Conservation (phyloP, 1,284 basidiomycete species). For the Papiliotrema laurentii region DNA sequence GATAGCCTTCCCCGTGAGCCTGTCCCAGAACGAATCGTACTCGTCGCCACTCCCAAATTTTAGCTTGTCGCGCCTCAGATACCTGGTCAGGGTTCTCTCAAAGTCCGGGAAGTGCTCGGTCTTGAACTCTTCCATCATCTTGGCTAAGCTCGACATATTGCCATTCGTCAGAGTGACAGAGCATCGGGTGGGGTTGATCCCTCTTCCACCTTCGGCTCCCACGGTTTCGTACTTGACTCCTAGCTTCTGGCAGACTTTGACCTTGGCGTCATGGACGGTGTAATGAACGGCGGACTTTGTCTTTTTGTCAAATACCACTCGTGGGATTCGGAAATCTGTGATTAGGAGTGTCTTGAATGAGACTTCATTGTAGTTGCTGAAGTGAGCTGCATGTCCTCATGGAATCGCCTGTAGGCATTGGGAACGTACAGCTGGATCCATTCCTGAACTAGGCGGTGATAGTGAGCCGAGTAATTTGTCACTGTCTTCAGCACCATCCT, state of each 20-base stretch:
- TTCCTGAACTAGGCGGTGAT: neutral
- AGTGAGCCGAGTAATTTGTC: neutral
- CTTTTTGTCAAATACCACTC: no score
- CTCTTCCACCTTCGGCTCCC: neutral
- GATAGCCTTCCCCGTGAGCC: slow-evolving; percentile 2
- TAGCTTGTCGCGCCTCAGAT: neutral
- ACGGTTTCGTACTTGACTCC: neutral
- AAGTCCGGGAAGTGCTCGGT: neutral
- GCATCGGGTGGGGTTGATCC: neutral
- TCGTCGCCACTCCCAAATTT: neutral
- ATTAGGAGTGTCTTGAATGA: slow-evolving; percentile 32
- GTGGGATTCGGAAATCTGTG: slow-evolving; percentile 25
- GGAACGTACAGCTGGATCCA: slow-evolving; percentile 5
- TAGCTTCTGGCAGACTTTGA: slow-evolving; percentile 3
- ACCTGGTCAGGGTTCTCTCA: slow-evolving; percentile 1
- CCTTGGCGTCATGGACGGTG: slow-evolving; percentile 5
- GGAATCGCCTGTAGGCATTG: neutral
- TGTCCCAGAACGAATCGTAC: slow-evolving; percentile 4
- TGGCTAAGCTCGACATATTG: neutral
- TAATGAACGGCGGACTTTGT: neutral
- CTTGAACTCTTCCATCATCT: slow-evolving; percentile 3
- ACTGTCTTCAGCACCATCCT: neutral
- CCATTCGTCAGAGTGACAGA: slow-evolving; percentile 2
- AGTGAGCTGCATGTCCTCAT: neutral
- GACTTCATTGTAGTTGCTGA: slow-evolving; percentile 30